Evolutionary conservation across 1,139 yeast genomes (phyloP).

Genomic region (Nadsonia commutata): DNA sequence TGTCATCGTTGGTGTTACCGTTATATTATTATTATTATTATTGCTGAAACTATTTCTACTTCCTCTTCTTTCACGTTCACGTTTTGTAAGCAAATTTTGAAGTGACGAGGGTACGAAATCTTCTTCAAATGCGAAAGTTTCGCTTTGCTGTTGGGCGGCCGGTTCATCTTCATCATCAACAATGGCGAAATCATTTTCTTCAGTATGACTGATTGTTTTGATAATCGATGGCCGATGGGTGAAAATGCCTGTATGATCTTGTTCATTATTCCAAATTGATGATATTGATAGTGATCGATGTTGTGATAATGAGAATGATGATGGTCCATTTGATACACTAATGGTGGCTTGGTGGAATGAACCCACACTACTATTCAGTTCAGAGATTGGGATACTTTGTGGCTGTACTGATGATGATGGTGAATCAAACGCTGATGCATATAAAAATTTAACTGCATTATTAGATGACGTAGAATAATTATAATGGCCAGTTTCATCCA

Average conservation of each 20-base stretch:
- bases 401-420: too few relatives aligned
- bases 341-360: too few relatives aligned
- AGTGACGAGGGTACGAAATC: conserved; percentile 69
- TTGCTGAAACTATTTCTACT: conserved; percentile 25
- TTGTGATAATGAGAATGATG: too few relatives aligned
- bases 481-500: too few relatives aligned
- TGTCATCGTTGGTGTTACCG: neutral
- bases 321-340: too few relatives aligned
- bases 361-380: too few relatives aligned
- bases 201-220: conserved; percentile 4
- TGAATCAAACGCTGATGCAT: too few relatives aligned
- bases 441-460: neutral
- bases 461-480: too few relatives aligned
- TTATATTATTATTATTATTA: neutral
- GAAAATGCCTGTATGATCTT: conserved; percentile 6
- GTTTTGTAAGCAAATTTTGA: conserved; percentile 64
- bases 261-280: conserved; percentile 1
- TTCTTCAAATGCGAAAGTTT: conserved; percentile 34
- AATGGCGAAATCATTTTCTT: conserved; percentile 27
- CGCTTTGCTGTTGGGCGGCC: conserved; percentile 27
- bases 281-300: neutral
- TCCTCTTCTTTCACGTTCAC: conserved; percentile 52
- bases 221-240: neutral
- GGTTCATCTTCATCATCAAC: conserved; percentile 24
- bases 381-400: too few relatives aligned